Evolutionary conservation across 768 basidiomycete species (phyloP), one percentile per base, ranked within the genome.

Genomic region (Trametopsis cervina): DNA sequence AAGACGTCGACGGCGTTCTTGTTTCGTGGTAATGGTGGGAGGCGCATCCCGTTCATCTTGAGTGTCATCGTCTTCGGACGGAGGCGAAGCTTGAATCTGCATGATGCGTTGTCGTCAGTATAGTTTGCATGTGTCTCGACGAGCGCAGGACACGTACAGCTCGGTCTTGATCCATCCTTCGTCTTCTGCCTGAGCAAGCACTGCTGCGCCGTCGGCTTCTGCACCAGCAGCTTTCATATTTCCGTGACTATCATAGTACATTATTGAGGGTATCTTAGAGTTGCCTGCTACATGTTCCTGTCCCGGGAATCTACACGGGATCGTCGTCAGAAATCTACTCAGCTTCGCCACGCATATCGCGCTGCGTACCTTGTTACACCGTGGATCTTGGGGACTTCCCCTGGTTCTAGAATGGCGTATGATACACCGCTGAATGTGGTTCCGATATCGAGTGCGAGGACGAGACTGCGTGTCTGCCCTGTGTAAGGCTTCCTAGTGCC

Each of bases 261-360:
- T 76, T 21, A 84, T 63, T 20, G 86, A 80, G 33, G 86, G 86
- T 57, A 89, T 89, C 68, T 89, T 89, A 49, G 83, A 81, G 62
- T 88, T 89, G 33, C 86, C 86, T 12, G 82, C 85, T 41, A 87
- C 84, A 72, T 89, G 85, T 64, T 89, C 87, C 65, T 89, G 87
- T 15, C 86, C 87, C 7, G 86, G 86, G 49, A 88, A 89, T 49
- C 86, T 88, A 52, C 29, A 53, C 53, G 46, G 51, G 47, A 25
- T 2, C 29, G 1, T 33, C 29, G 15, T 33, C 15, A 33, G n/a
- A n/a, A n/a, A n/a, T n/a, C n/a, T n/a, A n/a, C n/a, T n/a, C n/a
- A n/a, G n/a, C n/a, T n/a, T 37, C 17, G 35, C 26, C 25, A 21
- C 22, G 49, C 13, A 41, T 24, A 40, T 12, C 29, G 24, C n/a